These are phyloP conservation scores for Schizothecium vesticola DNA, from an alignment of 495 filamentous ascomycete species.

Conservation along the genomic window DNA sequence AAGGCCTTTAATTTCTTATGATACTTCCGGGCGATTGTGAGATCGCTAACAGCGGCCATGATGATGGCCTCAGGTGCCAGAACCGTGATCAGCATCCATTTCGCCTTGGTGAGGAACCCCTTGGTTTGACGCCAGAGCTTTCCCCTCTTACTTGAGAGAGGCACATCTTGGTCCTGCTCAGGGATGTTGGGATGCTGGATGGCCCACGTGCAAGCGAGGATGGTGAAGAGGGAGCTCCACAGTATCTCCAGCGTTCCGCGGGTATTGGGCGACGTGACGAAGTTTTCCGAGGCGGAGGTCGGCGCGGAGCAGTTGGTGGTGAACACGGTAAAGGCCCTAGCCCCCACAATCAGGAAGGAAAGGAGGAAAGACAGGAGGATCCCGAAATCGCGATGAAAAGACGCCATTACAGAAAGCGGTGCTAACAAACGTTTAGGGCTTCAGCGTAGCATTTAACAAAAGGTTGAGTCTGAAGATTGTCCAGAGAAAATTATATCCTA, in stretches of 20 bases:
- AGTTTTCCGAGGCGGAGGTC: too few relatives aligned
- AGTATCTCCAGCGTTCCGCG: conserved; percentile 10
- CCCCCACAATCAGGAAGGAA: too few relatives aligned
- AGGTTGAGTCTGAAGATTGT: too few relatives aligned
- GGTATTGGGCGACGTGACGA: not conserved
- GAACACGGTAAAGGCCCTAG: too few relatives aligned
- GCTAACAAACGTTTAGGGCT: too few relatives aligned
- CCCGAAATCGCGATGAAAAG: too few relatives aligned
- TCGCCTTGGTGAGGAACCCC: not conserved
- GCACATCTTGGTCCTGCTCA: not conserved
- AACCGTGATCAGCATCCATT: not conserved
- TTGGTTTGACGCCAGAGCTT: not conserved
- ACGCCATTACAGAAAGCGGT: too few relatives aligned
- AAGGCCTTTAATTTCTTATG: not conserved
- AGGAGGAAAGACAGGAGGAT: too few relatives aligned
- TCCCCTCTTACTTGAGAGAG: not conserved
- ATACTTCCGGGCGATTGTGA: not conserved
- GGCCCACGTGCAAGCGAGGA: conserved; percentile 8
- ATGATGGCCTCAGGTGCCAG: conserved; percentile 7
- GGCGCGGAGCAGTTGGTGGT: too few relatives aligned
- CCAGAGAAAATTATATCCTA: too few relatives aligned
- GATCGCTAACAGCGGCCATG: not conserved
- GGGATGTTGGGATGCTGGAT: conserved; percentile 9
- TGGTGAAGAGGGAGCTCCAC: conserved; percentile 8
- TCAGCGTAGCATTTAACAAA: too few relatives aligned